Base-by-base conservation (phyloP, 1,139 yeast species). In the Suhomyces taliae region DNA sequence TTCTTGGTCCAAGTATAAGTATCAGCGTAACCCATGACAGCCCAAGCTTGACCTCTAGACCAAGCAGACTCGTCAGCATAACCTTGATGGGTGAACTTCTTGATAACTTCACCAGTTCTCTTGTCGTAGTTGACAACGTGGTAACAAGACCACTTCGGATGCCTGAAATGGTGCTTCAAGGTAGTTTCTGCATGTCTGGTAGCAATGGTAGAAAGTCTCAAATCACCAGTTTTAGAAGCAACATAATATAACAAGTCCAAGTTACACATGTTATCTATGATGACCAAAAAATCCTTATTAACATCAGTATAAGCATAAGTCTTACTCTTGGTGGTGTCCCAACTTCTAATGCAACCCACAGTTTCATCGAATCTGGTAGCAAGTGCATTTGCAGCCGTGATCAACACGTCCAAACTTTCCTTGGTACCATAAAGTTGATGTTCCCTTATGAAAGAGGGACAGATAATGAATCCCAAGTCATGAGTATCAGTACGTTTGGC, bases 11-110 rank as follows among this genome's bases (percentile, higher is more conserved):
- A 64, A 36, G 44, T 39, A 46, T 62, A 64, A 3, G 58, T 52
- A 32, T 55, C 56, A 12, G 61, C 59, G 44, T 46, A 64, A 8
- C 67, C 67, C 37, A 61, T 47, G 8, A 64, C 39, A 4, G 60
- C 64, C 67, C 67, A 62, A 3, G 66, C 59, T 48, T 61, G 66
- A 10, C 67, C 67, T 12, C 67, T 56, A 11, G 62, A 50, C 67
- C 67, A 64, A 33, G 58, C 52, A 10, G 59, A 46, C n/a, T 60
- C 65, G 45, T 64, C 64, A 8, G 48, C 53, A 41, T 56, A 62
- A 8, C 67, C 67, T 46, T 64, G 67, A 31, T 57, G 53, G 27
- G 67, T 64, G 45, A 56, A 54, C 29, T 54, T 57, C 6, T 55
- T 58, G 37, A 53, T 58, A 8, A 53, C 53, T 3, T 44, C 40